Base-by-base conservation (phyloP, 139 green algal species). In the Chlamydomonas asymmetrica region DNA sequence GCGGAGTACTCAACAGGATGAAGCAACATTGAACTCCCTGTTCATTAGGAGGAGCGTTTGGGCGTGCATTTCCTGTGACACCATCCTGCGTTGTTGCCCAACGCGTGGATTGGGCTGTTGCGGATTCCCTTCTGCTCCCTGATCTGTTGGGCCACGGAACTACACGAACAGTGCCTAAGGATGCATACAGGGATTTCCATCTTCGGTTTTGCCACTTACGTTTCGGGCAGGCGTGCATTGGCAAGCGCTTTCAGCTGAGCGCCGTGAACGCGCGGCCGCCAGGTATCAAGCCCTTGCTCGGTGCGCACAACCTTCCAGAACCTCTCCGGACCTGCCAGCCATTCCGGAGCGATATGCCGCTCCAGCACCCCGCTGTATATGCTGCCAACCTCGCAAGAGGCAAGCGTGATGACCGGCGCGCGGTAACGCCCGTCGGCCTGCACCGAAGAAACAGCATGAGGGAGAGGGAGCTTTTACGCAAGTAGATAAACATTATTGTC, bases 211-310 rank as follows among this genome's bases (percentile, higher is more conserved):
- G 90, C 84, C 54, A 82, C 63, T 32, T 82, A 72, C 31, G 54
- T 71, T 34, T 91, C 81, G 2, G 87, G 87, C 56, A 91, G 72
- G 5, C 84, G 76, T 4, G 82, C 85, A 35, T 80, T 80, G 31
- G 40, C 0, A 38, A 90, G 70, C 25, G 82, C 84, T 57, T 91
- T 91, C 29, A 91, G 80, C 80, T 91, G 87, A 8, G 78, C 68
- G 25, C 87, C 84, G 52, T 91, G 82, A 10, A 91, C 87, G 7
- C 87, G 70, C 3, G 87, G 87, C 27, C 87, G 76, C 87, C 87
- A 91, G 38, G 87, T 91, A 13, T 90, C 87, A n/a, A 91, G 63
- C 31, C 70, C 50, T 39, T 80, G 71, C 23, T 70, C 71, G 4
- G 49, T 35, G 52, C 52, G 35, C 4, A 79, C 45, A 27, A 76